Evolutionary conservation across 169 alveolate species (phyloP).

Genomic region (Plasmodium reichenowi): DNA sequence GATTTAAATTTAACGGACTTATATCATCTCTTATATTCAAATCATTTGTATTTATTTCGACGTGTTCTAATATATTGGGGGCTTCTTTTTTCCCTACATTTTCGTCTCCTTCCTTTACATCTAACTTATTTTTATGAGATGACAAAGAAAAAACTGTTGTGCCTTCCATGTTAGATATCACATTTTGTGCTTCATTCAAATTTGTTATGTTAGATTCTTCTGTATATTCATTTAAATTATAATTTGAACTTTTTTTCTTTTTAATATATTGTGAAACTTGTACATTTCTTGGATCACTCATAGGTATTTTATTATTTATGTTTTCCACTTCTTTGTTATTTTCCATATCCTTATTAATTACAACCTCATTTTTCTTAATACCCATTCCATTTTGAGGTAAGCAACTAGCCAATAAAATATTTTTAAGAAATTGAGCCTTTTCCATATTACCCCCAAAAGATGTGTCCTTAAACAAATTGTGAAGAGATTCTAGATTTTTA

Average conservation of each 20-base stretch:
- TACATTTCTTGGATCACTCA: too few relatives aligned
- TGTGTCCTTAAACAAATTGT: conserved; percentile 8
- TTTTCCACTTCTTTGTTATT: neutral
- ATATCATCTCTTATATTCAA: neutral
- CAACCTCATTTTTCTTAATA: neutral
- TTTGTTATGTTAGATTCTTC: neutral
- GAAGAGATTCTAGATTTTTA: conserved; percentile 43
- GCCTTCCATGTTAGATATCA: too few relatives aligned
- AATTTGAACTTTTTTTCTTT: neutral
- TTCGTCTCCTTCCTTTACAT: neutral
- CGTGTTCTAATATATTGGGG: neutral
- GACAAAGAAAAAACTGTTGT: too few relatives aligned
- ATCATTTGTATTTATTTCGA: too few relatives aligned
- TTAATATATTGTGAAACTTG: neutral
- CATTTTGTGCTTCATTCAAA: too few relatives aligned
- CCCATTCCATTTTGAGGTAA: neutral
- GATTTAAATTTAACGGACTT: conserved; percentile 6
- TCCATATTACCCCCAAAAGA: neutral
- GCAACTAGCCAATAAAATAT: neutral
- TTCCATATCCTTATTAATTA: neutral
- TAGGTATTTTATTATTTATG: too few relatives aligned
- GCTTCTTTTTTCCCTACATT: neutral
- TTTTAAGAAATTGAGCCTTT: conserved; percentile 1
- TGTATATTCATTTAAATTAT: neutral
- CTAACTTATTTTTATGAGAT: neutral